Conservation (phyloP, 2,329 filamentous ascomycete genomes). For the Beauveria asiatica region DNA sequence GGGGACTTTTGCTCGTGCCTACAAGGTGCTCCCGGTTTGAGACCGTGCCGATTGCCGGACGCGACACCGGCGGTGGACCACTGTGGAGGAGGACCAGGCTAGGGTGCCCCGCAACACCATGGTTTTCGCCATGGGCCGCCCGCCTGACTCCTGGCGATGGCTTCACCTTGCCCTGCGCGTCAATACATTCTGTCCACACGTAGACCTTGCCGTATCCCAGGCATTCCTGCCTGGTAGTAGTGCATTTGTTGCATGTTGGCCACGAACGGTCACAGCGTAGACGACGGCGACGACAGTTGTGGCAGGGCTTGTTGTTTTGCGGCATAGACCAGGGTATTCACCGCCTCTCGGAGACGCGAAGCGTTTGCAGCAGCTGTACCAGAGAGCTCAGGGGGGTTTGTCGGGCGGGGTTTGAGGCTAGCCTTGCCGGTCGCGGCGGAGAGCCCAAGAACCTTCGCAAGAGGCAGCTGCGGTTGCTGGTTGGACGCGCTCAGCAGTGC, state of each 20-base stretch:
- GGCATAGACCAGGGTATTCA: constrained; percentile 16
- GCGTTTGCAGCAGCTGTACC: not conserved
- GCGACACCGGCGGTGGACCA: constrained; percentile 1
- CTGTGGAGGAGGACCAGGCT: constrained; percentile 7
- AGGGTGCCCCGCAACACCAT: constrained; percentile 12
- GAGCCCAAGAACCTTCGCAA: not conserved
- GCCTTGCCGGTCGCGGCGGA: not conserved
- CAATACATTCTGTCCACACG: constrained; percentile 48
- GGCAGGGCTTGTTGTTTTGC: constrained; percentile 39
- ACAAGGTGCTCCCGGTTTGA: not conserved
- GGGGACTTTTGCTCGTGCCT: not conserved
- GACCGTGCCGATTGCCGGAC: not conserved
- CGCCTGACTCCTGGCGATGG: constrained; percentile 20
- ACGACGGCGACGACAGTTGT: constrained; percentile 53
- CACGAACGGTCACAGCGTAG: constrained; percentile 54
- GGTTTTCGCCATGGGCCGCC: constrained; percentile 15
- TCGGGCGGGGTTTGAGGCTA: not conserved
- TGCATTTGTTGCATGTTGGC: constrained; percentile 52
- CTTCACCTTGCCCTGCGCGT: constrained; percentile 38
- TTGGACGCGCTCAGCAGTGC: constrained; percentile 6
- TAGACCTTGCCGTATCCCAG: constrained; percentile 54
- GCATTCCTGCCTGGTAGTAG: constrained; percentile 45
- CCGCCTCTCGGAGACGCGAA: not conserved
- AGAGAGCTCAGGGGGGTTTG: not conserved
- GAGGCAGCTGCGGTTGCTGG: constrained; percentile 2